Evolutionary conservation across 306 rosid species (phyloP), one percentile per base, ranked within the genome.

Genomic region (Citrullus mucosospermus): DNA sequence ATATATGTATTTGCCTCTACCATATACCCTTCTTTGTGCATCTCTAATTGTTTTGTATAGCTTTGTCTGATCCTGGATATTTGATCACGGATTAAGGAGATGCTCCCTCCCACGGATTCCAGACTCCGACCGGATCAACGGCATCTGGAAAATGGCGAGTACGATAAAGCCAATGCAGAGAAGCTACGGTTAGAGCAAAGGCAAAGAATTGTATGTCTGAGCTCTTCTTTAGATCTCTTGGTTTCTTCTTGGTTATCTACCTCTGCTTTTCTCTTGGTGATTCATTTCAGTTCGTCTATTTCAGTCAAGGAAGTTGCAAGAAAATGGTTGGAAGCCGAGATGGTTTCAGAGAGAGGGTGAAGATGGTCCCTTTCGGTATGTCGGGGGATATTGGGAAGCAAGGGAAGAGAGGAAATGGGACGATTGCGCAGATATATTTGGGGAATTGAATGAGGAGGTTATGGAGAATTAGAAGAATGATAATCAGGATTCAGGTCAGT

Each of bases 31-130:
- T 18, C 46, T 66, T 68, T 79, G 78, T 82, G 88, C 85, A 88
- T 86, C 72, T 87, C 92, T 81, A 81, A 78, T 73, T 73, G 60
- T 73, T 81, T 87, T 79, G 84, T 88, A 85, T 92, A 87, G 92
- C 88, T 85, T 84, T 89, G 84, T 90, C 97, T 92, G 92, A 92
- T 94, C 83, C 88, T 44, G 89, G 92, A 87, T 92, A 83, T 94
- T 92, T 95, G 92, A 88, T 92, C 89, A 88, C 91, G 92, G 93
- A 88, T 94, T 87, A 88, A 95, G 99, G 99, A 89, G 93, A 91
- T 88, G 84, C 99, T 95, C 71, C 99, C 99, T 20, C 96, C 99
- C 80, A 95, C 99, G 76, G 99, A 95, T 88, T 95, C 98, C 65
- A 89, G 99, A 87, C 87, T 91, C 50, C 88, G 99, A 81, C 99